Evolutionary conservation across 768 basidiomycete genomes (phyloP).

Genomic region (Leccinum rimulosum): DNA sequence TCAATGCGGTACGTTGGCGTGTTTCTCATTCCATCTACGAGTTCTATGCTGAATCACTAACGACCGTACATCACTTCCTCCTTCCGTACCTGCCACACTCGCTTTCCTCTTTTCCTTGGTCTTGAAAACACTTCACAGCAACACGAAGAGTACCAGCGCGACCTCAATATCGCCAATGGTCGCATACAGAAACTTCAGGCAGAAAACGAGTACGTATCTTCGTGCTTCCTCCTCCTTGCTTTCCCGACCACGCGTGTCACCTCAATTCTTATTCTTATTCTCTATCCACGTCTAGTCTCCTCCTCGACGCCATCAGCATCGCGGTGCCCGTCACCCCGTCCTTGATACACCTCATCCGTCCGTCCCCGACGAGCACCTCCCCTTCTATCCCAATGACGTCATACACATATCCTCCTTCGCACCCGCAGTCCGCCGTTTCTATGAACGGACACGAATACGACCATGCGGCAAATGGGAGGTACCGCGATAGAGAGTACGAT

Average conservation of each 20-base stretch:
- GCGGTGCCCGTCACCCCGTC: conserved; percentile 33
- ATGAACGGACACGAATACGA: conserved; percentile 27
- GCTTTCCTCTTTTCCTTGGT: not conserved
- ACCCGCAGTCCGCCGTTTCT: conserved; percentile 11
- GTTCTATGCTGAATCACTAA: not conserved
- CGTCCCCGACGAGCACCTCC: conserved; percentile 25
- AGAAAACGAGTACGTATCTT: conserved; percentile 30
- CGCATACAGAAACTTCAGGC: conserved; percentile 31
- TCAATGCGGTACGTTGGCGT: conserved; percentile 26
- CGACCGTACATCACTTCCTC: not conserved
- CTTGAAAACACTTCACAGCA: conserved; percentile 8
- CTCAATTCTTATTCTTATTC: not conserved
- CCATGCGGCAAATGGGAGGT: conserved; percentile 26
- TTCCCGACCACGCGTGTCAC: not conserved
- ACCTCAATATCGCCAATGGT: conserved; percentile 27
- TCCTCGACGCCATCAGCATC: conserved; percentile 34
- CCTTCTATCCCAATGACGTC: conserved; percentile 18
- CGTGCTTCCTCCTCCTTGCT: not conserved
- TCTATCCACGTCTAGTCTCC: conserved; percentile 23
- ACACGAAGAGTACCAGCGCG: conserved; percentile 26
- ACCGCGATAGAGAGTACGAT: conserved; percentile 27
- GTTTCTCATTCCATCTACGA: not conserved
- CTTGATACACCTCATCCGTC: conserved; percentile 29
- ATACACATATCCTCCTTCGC: conserved; percentile 13
- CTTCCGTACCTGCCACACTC: not conserved